Conservation (phyloP, 2,329 filamentous ascomycete genomes). For the Diaporthe sp. region DNA sequence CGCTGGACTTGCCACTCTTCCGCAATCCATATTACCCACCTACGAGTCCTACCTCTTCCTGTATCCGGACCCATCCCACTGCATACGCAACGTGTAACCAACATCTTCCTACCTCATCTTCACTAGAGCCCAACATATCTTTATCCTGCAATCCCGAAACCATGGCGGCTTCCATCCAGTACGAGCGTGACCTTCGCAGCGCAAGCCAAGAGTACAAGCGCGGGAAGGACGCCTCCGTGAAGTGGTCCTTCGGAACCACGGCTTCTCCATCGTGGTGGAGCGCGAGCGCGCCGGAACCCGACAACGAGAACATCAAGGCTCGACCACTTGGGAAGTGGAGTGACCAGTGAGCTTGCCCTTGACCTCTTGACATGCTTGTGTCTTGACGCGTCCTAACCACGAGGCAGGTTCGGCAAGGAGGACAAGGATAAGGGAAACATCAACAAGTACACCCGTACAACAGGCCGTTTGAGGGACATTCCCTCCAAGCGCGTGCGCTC, state of each 20-base stretch:
- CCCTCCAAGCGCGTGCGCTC: conserved; percentile 50
- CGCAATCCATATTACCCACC: conserved; percentile 31
- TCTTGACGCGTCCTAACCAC: conserved; percentile 30
- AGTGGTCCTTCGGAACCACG: conserved; percentile 57
- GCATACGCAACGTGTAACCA: conserved; percentile 19
- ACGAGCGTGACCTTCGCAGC: conserved; percentile 61
- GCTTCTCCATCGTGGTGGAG: conserved; percentile 8
- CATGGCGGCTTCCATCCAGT: conserved; percentile 49
- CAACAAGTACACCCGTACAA: conserved; percentile 52
- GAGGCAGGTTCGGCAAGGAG: conserved; percentile 37
- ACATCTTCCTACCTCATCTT: conserved; percentile 14
- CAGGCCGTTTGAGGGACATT: conserved; percentile 43
- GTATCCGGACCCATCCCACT: conserved; percentile 17
- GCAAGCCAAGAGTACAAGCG: conserved; percentile 59
- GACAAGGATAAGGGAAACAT: conserved; percentile 53
- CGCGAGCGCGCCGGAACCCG: conserved; percentile 31
- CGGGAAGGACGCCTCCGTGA: conserved; percentile 56
- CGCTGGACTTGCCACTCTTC: conserved; percentile 25
- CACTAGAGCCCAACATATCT: conserved; percentile 6
- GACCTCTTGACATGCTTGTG: not conserved
- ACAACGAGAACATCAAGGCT: conserved; percentile 52
- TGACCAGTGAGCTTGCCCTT: conserved; percentile 51
- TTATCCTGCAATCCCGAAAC: not conserved
- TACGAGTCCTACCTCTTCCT: conserved; percentile 29
- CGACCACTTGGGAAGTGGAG: conserved; percentile 52